A percentile compares a stretch with the other conserved stretches of the same genome.
Conservation (phyloP, 179 eudicot genomes). For the Patellifolia procumbens region DNA sequence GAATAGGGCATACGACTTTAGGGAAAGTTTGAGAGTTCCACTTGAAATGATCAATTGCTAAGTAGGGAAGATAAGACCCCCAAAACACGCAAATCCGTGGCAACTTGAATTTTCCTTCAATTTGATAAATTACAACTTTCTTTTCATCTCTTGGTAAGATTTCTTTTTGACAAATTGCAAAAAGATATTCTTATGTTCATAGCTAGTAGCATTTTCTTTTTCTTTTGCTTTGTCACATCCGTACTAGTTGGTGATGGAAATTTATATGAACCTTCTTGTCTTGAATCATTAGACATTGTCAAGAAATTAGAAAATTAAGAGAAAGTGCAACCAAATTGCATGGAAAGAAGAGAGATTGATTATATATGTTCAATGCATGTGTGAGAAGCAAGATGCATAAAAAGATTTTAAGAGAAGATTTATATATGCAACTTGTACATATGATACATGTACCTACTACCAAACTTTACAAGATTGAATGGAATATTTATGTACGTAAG, state of each 20-base stretch:
- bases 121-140: constrained; percentile 14
- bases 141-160: not conserved
- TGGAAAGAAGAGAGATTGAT: not conserved
- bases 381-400: not conserved
- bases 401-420: not conserved
- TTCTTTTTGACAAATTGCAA: constrained; percentile 33
- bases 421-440: constrained; percentile 20
- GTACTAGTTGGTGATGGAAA: constrained; percentile 11
- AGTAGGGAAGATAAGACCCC: constrained; percentile 2
- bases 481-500: constrained; percentile 1
- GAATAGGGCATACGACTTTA: constrained; percentile 6
- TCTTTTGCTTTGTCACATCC: constrained; percentile 12
- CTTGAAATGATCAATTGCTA: constrained; percentile 13
- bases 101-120: constrained; percentile 22
- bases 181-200: constrained; percentile 15
- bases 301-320: not conserved
- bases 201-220: not conserved
- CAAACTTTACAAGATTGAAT: not conserved
- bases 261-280: not conserved
- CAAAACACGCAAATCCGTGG: constrained; percentile 23
- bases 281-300: not conserved
- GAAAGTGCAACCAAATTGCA: constrained; percentile 1
- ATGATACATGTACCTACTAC: constrained; percentile 19
- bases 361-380: constrained; percentile 18
- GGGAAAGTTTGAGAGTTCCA: constrained; percentile 20